These are phyloP conservation scores for Hygrocybe coccinea DNA, from an alignment of 768 basidiomycete genomes.

Conservation along the genomic window DNA sequence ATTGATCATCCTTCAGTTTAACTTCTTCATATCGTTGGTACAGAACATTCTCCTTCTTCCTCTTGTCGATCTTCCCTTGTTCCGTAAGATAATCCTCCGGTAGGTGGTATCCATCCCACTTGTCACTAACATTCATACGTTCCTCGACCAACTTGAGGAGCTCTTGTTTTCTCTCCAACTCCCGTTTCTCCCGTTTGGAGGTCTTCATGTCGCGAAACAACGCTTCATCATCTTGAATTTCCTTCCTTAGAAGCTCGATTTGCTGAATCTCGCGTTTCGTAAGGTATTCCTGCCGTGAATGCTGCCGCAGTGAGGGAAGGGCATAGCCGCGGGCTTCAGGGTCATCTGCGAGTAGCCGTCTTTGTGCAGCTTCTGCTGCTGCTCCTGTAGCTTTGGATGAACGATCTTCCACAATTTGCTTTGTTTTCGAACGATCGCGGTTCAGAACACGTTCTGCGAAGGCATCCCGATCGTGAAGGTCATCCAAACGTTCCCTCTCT, in stretches of 20 bases:
- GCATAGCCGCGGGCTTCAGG: constrained; percentile 48
- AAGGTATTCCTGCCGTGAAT: constrained; percentile 92
- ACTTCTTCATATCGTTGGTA: constrained; percentile 95
- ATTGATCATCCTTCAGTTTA: constrained; percentile 86
- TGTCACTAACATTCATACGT: constrained; percentile 89
- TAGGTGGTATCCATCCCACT: constrained; percentile 91
- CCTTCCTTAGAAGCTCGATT: constrained; percentile 85
- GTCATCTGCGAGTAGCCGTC: constrained; percentile 81
- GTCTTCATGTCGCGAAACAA: constrained; percentile 89
- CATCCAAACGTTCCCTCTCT: constrained; percentile 73
- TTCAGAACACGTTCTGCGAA: constrained; percentile 85
- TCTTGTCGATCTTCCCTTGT: constrained; percentile 96
- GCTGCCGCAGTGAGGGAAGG: constrained; percentile 72
- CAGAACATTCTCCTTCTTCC: constrained; percentile 88
- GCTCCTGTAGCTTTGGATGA: constrained; percentile 71
- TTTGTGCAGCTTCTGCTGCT: constrained; percentile 76
- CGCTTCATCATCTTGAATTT: constrained; percentile 91
- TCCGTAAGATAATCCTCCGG: constrained; percentile 99
- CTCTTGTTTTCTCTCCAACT: constrained; percentile 90
- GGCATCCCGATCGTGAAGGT: constrained; percentile 83
- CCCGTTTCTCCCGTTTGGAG: constrained; percentile 73
- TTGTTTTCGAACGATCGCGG: constrained; percentile 79
- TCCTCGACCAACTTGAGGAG: constrained; percentile 89
- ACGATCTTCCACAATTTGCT: constrained; percentile 88
- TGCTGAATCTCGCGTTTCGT: constrained; percentile 95